Conservation (phyloP, 208 protist species). For the Angomonas deanei region DNA sequence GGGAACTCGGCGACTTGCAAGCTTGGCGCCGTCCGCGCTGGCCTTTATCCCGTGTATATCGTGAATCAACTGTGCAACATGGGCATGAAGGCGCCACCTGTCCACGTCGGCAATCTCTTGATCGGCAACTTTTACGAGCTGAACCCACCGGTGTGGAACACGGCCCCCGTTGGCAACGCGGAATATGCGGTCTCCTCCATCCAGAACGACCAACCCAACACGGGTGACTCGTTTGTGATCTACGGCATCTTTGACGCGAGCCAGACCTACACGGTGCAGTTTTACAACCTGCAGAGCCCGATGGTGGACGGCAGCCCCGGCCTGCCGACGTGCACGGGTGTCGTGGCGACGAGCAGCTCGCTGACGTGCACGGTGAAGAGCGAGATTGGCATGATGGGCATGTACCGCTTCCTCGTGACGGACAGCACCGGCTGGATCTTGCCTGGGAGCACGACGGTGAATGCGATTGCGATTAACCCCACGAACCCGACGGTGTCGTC, state of each 20-base stretch:
- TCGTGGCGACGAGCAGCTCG: not conserved
- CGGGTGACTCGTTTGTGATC: conserved; percentile 7
- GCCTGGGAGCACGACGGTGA: conserved; percentile 1
- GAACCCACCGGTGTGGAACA: conserved; percentile 2
- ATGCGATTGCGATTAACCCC: not conserved
- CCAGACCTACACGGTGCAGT: not conserved
- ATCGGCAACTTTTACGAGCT: conserved; percentile 6
- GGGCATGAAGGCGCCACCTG: not conserved
- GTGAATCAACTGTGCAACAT: conserved; percentile 6
- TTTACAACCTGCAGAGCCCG: conserved; percentile 11
- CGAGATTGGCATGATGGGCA: conserved; percentile 9
- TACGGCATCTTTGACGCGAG: conserved; percentile 9
- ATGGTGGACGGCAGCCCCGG: conserved; percentile 3
- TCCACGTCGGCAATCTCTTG: conserved; percentile 12
- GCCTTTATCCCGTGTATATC: conserved; percentile 6
- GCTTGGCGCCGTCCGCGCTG: not conserved
- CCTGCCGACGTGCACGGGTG: conserved; percentile 5
- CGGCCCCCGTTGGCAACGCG: not conserved
- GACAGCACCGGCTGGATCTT: conserved; percentile 3
- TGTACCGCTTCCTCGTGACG: conserved; percentile 13
- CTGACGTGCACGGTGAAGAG: conserved; percentile 11
- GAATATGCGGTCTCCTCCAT: not conserved
- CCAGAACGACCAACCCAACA: not conserved
- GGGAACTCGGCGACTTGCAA: conserved; percentile 4
- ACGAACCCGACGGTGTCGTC: conserved; percentile 3